These are phyloP conservation scores for Hydrangea macrophylla DNA, from an alignment of 148 eudicot species.

Conservation along the genomic window DNA sequence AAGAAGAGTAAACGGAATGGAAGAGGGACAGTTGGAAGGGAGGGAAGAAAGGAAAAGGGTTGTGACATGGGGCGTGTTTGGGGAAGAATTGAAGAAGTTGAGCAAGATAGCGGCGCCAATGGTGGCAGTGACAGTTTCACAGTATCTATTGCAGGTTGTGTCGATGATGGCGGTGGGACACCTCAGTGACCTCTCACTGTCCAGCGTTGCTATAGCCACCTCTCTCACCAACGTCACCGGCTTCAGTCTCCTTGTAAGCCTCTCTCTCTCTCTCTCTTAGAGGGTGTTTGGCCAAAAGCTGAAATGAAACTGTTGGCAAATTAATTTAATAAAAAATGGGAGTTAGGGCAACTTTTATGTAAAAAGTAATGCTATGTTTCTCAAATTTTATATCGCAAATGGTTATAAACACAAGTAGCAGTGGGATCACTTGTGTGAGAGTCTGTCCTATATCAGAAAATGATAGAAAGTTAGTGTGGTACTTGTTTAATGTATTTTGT, in stretches of 20 bases:
- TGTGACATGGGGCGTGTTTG: background rate
- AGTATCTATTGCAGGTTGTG: slow-evolving; percentile 25
- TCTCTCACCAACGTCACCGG: slow-evolving; percentile 45
- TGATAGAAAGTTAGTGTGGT: too few species aligned
- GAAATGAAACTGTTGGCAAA: too few species aligned
- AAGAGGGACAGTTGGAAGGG: background rate
- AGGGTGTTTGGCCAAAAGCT: too few species aligned
- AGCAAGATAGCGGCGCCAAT: slow-evolving; percentile 33
- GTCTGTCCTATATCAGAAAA: too few species aligned
- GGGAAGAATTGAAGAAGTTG: slow-evolving; percentile 29
- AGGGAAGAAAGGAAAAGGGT: background rate
- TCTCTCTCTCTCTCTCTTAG: too few species aligned
- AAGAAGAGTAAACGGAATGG: background rate
- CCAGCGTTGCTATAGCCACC: slow-evolving; percentile 35
- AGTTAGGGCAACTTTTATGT: too few species aligned
- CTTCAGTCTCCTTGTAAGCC: slow-evolving; percentile 28
- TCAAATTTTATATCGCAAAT: too few species aligned
- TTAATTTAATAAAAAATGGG: too few species aligned
- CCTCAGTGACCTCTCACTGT: slow-evolving; percentile 31
- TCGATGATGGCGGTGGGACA: slow-evolving; percentile 38
- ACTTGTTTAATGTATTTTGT: too few species aligned
- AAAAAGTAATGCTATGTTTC: too few species aligned
- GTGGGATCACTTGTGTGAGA: too few species aligned
- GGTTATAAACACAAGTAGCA: too few species aligned
- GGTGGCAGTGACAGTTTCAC: slow-evolving; percentile 27